Percentiles rank a stretch among this genome's conserved stretches.
Conservation (phyloP, 2,329 filamentous ascomycete genomes). For the Apiospora kogelbergensis region DNA sequence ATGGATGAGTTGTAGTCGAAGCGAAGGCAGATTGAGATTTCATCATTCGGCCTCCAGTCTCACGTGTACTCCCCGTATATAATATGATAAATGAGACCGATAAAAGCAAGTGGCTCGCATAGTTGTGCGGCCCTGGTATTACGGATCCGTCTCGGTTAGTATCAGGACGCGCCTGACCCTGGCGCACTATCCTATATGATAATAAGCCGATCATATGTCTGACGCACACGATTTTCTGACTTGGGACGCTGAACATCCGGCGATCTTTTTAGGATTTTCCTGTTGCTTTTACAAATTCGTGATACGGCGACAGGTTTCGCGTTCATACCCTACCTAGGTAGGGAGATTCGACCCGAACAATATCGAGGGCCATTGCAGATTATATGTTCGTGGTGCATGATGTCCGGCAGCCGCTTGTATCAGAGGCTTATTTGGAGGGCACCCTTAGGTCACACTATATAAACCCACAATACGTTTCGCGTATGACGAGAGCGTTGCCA, state of each 20-base stretch:
- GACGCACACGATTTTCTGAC: background rate
- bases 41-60: background rate
- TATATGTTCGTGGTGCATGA: background rate
- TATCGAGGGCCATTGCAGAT: background rate
- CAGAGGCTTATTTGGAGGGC: background rate
- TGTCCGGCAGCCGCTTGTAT: background rate
- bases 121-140: background rate
- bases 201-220: constrained; percentile 1
- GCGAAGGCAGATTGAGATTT: background rate
- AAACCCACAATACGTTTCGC: background rate
- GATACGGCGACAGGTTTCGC: background rate
- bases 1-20: background rate
- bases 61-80: background rate
- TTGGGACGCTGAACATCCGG: background rate
- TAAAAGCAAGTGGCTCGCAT: background rate
- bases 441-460: background rate
- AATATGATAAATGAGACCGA: background rate
- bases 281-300: background rate
- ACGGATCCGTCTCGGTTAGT: background rate
- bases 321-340: too few relatives aligned
- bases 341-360: background rate
- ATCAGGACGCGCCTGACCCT: background rate
- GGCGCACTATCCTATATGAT: background rate
- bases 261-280: background rate
- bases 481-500: background rate